These are phyloP conservation scores for Plenodomus biglobosus DNA, from an alignment of 2,329 filamentous ascomycete genomes.

Conservation along the genomic window DNA sequence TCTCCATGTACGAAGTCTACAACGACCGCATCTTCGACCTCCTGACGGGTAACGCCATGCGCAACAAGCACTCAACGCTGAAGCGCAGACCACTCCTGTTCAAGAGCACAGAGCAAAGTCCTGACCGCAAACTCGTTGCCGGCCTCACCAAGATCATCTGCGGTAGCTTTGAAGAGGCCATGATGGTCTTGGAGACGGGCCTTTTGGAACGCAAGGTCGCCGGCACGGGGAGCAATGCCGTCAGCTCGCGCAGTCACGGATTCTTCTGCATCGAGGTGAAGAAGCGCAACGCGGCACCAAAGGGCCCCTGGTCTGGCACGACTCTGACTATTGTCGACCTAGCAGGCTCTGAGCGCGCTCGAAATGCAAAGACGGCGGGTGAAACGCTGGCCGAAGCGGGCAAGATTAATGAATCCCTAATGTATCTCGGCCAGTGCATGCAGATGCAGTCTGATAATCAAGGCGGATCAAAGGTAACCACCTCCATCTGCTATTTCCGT, in stretches of 20 bases:
- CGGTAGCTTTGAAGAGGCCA: slow-evolving; percentile 75
- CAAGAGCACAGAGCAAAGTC: slow-evolving; percentile 85
- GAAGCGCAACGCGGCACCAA: slow-evolving; percentile 65
- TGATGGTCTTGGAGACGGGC: slow-evolving; percentile 87
- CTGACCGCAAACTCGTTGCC: slow-evolving; percentile 91
- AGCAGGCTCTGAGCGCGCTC: slow-evolving; percentile 89
- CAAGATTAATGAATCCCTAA: slow-evolving; percentile 97
- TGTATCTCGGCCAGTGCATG: slow-evolving; percentile 96
- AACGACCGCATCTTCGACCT: slow-evolving; percentile 98
- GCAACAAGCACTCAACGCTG: slow-evolving; percentile 54
- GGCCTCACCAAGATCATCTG: slow-evolving; percentile 90
- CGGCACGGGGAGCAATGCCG: slow-evolving; percentile 90
- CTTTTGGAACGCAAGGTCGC: slow-evolving; percentile 83
- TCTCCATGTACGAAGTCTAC: slow-evolving; percentile 99
- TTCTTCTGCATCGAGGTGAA: slow-evolving; percentile 97
- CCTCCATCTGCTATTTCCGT: neutral
- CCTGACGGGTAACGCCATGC: slow-evolving; percentile 64
- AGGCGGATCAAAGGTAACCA: slow-evolving; percentile 67
- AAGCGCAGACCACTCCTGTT: slow-evolving; percentile 81
- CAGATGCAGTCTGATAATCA: slow-evolving; percentile 88
- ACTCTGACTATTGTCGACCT: slow-evolving; percentile 87
- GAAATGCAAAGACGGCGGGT: slow-evolving; percentile 91
- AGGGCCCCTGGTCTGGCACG: slow-evolving; percentile 71
- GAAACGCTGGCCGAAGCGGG: slow-evolving; percentile 91
- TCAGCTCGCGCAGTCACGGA: slow-evolving; percentile 87